A percentile compares a stretch with the other conserved stretches of the same genome.
Evolutionary conservation across 805 yeast genomes (phyloP).

Genomic region (Saccharomycopsis fibuligera): DNA sequence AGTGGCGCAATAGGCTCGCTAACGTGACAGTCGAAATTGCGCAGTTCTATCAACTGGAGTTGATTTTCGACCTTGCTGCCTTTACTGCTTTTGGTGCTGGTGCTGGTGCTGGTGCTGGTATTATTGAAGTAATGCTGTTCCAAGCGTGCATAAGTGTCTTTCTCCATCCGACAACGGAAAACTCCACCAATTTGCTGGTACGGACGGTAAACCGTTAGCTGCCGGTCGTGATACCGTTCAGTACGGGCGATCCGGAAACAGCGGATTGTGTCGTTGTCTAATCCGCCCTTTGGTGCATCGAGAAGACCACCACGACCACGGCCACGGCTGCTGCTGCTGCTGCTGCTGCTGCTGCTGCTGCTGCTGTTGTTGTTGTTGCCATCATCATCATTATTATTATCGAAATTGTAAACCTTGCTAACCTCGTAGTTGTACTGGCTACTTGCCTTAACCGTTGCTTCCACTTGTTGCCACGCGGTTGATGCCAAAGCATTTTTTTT

Average conservation of each 20-base stretch:
- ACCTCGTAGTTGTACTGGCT: not conserved
- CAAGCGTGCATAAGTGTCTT: not conserved
- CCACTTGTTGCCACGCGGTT: too few species aligned
- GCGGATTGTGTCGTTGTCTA: constrained; percentile 3
- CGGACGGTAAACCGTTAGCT: constrained; percentile 12
- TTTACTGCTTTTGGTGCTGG: too few species aligned
- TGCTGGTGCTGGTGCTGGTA: not conserved
- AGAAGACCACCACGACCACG: too few species aligned
- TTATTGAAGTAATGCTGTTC: not conserved
- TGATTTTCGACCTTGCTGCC: not conserved
- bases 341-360: not conserved
- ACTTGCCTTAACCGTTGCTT: too few species aligned
- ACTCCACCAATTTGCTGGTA: constrained; percentile 14
- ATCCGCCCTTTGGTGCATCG: not conserved
- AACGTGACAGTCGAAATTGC: constrained; percentile 9
- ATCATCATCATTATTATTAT: not conserved
- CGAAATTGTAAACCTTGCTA: not conserved
- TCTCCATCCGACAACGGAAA: constrained; percentile 11
- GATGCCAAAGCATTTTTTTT: too few species aligned
- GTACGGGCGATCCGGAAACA: constrained; percentile 16
- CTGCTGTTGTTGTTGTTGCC: not conserved
- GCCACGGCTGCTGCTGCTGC: not conserved
- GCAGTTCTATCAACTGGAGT: not conserved
- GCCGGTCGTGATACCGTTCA: constrained; percentile 6
- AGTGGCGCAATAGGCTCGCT: constrained; percentile 13